phyloP scores from a whole-genome alignment of 148 eudicot genomes.

The Rhododendron simsii region DNA sequence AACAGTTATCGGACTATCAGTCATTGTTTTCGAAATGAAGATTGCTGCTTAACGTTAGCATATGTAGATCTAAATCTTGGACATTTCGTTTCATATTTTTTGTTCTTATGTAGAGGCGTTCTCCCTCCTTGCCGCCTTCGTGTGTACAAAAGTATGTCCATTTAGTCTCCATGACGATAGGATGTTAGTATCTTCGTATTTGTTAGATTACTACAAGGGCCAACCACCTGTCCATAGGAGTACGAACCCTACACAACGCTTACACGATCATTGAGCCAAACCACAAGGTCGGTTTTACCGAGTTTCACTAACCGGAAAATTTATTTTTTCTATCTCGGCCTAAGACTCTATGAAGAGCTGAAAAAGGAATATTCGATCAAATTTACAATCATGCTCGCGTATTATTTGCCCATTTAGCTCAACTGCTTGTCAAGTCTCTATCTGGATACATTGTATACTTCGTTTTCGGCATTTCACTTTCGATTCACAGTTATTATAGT shows the following conservation, averaged over 20 bases:
- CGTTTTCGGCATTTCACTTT: not conserved
- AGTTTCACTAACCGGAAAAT: no score
- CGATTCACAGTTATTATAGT: not conserved
- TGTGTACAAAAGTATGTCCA: no score
- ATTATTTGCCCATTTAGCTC: not conserved
- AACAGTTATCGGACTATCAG: not conserved
- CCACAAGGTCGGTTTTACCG: no score
- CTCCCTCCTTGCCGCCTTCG: no score
- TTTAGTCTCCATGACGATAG: no score
- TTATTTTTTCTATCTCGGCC: no score
- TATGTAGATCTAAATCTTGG: not conserved
- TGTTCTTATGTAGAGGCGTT: not conserved
- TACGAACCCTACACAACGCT: no score
- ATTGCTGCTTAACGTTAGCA: not conserved
- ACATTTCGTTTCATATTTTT: not conserved
- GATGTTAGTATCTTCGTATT: no score
- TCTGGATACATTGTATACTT: not conserved
- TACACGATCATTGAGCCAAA: no score
- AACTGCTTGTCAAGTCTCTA: not conserved
- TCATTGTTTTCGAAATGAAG: not conserved
- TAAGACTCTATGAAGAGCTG: not conserved
- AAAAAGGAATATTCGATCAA: not conserved
- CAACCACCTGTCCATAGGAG: no score
- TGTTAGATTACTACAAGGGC: no score
- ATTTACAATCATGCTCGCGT: not conserved